Conservation (phyloP, 352 stramenopile genomes). For the Phytopythium mirpurense region DNA sequence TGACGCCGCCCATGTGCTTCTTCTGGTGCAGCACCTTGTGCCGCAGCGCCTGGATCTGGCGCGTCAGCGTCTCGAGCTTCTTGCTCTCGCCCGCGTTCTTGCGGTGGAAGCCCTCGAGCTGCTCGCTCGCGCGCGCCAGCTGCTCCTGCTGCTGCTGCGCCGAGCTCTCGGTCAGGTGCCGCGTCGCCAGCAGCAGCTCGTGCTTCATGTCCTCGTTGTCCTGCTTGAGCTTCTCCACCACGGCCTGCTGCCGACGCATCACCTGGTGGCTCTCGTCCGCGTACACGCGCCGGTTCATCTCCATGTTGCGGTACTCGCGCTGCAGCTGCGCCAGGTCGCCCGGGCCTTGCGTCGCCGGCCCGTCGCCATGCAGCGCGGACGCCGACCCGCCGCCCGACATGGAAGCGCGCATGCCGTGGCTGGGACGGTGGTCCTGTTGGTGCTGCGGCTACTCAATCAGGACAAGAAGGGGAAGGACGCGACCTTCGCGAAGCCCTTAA, state of each 20-base stretch:
- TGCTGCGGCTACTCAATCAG: no score
- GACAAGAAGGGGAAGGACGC: no score
- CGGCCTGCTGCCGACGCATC: constrained; percentile 92
- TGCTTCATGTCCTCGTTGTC: constrained; percentile 86
- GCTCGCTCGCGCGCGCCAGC: constrained; percentile 72
- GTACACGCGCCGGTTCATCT: constrained; percentile 94
- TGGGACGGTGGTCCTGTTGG: no score
- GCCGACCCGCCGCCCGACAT: neutral
- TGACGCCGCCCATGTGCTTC: constrained; percentile 95
- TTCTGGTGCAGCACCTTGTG: constrained; percentile 88
- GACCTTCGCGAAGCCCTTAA: no score
- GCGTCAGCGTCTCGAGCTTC: constrained; percentile 79
- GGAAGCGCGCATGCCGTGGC: constrained; percentile 1
- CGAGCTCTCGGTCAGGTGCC: constrained; percentile 80
- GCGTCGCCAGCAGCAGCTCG: constrained; percentile 88
- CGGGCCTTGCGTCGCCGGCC: constrained; percentile 5
- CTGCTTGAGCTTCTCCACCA: constrained; percentile 87
- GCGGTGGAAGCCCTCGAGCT: constrained; percentile 85
- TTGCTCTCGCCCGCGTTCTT: constrained; percentile 87
- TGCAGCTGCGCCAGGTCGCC: constrained; percentile 90
- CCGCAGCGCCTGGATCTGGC: constrained; percentile 84
- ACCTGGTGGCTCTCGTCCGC: constrained; percentile 92
- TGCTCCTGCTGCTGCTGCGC: constrained; percentile 83
- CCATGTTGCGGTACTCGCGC: constrained; percentile 96
- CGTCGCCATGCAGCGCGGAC: constrained; percentile 10